These are phyloP conservation scores for Fusarium tupiense DNA, from an alignment of 2,329 filamentous ascomycete species.

Conservation along the genomic window DNA sequence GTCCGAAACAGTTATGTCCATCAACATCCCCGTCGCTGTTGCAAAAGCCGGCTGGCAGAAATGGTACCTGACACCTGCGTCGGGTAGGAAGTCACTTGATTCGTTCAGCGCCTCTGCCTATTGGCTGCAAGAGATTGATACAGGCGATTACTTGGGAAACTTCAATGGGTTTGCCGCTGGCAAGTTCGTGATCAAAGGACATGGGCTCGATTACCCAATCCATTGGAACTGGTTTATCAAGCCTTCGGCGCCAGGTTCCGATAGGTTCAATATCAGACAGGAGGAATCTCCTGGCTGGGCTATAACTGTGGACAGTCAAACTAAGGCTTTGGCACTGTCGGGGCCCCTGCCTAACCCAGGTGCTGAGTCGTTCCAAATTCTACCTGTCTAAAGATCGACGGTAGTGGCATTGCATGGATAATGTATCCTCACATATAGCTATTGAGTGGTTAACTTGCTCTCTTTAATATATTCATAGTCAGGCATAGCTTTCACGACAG, in stretches of 20 bases:
- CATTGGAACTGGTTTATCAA: neutral
- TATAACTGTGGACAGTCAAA: neutral
- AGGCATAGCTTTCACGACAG: rapidly evolving
- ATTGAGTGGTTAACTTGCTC: rapidly evolving
- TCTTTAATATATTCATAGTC: rapidly evolving
- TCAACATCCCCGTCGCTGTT: rapidly evolving
- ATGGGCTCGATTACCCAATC: rapidly evolving
- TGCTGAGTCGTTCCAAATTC: neutral
- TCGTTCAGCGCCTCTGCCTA: neutral
- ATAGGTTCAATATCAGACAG: neutral
- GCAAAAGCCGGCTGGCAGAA: neutral
- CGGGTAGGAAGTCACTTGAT: neutral
- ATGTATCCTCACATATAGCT: rapidly evolving
- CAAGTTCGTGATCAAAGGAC: neutral
- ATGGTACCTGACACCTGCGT: neutral
- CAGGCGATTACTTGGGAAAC: neutral
- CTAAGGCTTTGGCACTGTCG: rapidly evolving
- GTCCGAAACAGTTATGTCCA: no score
- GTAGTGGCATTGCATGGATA: neutral
- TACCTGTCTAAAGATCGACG: neutral
- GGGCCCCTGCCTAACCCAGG: neutral
- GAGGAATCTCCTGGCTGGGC: neutral
- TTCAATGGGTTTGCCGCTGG: rapidly evolving
- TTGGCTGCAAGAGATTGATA: neutral
- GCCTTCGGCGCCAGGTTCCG: neutral